Conservation (phyloP, 2,329 filamentous ascomycete genomes). For the Colletotrichum sp. region DNA sequence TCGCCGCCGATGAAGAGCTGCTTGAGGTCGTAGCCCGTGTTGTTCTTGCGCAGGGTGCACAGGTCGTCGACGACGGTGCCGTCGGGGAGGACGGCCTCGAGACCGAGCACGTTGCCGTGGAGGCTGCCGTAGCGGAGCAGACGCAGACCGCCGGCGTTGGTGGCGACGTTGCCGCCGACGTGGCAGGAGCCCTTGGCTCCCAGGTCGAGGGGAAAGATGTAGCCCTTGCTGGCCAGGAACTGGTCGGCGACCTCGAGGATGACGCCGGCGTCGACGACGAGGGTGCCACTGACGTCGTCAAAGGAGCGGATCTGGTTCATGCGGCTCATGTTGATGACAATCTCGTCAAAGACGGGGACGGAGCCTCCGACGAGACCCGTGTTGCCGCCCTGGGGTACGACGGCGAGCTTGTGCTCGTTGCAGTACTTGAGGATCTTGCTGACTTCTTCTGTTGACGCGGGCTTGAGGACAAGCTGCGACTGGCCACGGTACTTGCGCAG, state of each 20-base stretch:
- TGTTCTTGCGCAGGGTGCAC: slow-evolving; percentile 91
- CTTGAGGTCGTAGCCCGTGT: slow-evolving; percentile 97
- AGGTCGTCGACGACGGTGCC: slow-evolving; percentile 92
- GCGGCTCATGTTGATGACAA: slow-evolving; percentile 86
- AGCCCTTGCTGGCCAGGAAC: slow-evolving; percentile 79
- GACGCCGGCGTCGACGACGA: slow-evolving; percentile 89
- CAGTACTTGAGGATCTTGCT: slow-evolving; percentile 93
- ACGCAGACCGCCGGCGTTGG: slow-evolving; percentile 91
- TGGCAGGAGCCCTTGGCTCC: slow-evolving; percentile 98
- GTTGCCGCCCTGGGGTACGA: slow-evolving; percentile 97
- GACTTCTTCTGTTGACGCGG: slow-evolving; percentile 83
- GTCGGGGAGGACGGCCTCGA: slow-evolving; percentile 93
- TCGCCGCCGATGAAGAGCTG: slow-evolving; percentile 96
- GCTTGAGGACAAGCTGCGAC: slow-evolving; percentile 85
- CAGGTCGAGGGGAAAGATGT: slow-evolving; percentile 96
- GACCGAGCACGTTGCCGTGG: slow-evolving; percentile 88
- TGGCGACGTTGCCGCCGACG: slow-evolving; percentile 93
- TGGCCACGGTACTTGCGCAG: slow-evolving; percentile 98
- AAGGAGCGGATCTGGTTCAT: slow-evolving; percentile 94
- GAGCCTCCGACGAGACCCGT: slow-evolving; percentile 95
- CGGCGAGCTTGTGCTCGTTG: slow-evolving; percentile 89
- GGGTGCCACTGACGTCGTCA: slow-evolving; percentile 87
- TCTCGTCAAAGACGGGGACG: slow-evolving; percentile 97
- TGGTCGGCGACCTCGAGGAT: slow-evolving; percentile 90
- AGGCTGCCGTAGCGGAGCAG: slow-evolving; percentile 92